Percentiles rank a stretch among this genome's conserved stretches.
Conservation (phyloP, 2,329 filamentous ascomycete species). For the Scolecobasidium constrictum region DNA sequence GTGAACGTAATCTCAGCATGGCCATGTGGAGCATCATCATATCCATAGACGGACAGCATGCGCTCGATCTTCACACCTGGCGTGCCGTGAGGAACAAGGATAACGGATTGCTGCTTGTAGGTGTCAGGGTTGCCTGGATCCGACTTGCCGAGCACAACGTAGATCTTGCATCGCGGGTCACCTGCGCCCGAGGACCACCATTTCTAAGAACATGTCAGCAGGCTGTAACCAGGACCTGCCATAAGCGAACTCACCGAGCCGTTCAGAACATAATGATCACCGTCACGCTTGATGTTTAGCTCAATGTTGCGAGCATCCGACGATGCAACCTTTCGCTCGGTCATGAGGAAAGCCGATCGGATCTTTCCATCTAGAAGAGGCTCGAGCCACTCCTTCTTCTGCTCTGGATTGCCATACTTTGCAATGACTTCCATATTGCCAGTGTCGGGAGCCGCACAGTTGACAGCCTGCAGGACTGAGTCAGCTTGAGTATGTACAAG, state of each 20-base stretch:
- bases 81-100: conserved; percentile 76
- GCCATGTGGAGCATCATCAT: conserved; percentile 92
- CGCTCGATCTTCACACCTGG: conserved; percentile 86
- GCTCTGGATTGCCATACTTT: conserved; percentile 76
- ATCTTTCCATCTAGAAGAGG: conserved; percentile 78
- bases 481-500: conserved; percentile 15
- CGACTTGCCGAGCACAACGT: conserved; percentile 93
- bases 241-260: conserved; percentile 49
- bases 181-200: conserved; percentile 98
- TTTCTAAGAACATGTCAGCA: conserved; percentile 49
- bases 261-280: conserved; percentile 83
- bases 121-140: conserved; percentile 63
- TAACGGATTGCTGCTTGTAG: conserved; percentile 87
- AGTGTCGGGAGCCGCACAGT: conserved; percentile 84
- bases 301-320: conserved; percentile 91
- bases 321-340: conserved; percentile 80
- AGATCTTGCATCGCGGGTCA: conserved; percentile 83
- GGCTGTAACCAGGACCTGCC: background rate
- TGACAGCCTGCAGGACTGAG: conserved; percentile 54
- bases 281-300: conserved; percentile 69
- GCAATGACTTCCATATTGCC: conserved; percentile 93
- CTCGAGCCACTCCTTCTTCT: conserved; percentile 74
- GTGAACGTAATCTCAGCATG: conserved; percentile 87
- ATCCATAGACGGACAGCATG: conserved; percentile 90
- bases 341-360: conserved; percentile 86